Percentiles rank a stretch among this genome's conserved stretches.
phyloP scores from a whole-genome alignment of 2,329 filamentous ascomycete species.

The Colletotrichum sp. region DNA sequence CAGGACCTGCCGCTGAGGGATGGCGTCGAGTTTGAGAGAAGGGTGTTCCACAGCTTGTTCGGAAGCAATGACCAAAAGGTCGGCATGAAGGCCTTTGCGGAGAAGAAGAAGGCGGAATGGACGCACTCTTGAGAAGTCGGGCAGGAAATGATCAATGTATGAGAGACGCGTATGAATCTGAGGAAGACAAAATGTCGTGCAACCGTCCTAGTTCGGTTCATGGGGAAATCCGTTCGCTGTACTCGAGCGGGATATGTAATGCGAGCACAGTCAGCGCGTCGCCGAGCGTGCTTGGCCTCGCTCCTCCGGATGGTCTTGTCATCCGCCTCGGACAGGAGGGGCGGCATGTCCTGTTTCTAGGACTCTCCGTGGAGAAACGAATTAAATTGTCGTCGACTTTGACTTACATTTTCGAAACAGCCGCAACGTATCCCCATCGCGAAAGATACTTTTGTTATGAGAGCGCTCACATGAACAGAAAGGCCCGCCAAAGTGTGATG shows the following conservation, averaged over 20 bases:
- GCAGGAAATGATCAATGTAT: neutral
- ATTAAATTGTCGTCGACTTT: neutral
- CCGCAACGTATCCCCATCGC: neutral
- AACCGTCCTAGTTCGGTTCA: neutral
- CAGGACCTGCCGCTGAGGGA: constrained; percentile 88
- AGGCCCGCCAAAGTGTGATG: neutral
- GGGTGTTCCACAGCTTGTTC: constrained; percentile 92
- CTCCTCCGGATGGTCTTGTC: neutral
- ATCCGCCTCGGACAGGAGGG: neutral
- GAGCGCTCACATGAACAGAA: neutral
- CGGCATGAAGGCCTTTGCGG: constrained; percentile 92
- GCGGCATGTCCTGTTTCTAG: neutral
- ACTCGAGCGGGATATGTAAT: neutral
- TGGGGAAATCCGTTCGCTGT: neutral
- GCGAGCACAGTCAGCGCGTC: constrained; percentile 11
- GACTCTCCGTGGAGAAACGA: neutral
- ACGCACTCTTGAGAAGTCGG: constrained; percentile 66
- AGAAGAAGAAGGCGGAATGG: constrained; percentile 95
- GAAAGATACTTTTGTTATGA: neutral
- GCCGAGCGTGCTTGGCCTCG: neutral
- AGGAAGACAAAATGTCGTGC: constrained; percentile 4
- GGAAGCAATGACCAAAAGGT: constrained; percentile 97
- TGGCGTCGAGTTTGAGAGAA: constrained; percentile 92
- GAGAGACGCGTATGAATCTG: neutral
- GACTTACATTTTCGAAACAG: neutral